Evolutionary conservation across 306 rosid species (phyloP), one percentile per base, ranked within the genome.

Genomic region (Trifolium fragiferum): DNA sequence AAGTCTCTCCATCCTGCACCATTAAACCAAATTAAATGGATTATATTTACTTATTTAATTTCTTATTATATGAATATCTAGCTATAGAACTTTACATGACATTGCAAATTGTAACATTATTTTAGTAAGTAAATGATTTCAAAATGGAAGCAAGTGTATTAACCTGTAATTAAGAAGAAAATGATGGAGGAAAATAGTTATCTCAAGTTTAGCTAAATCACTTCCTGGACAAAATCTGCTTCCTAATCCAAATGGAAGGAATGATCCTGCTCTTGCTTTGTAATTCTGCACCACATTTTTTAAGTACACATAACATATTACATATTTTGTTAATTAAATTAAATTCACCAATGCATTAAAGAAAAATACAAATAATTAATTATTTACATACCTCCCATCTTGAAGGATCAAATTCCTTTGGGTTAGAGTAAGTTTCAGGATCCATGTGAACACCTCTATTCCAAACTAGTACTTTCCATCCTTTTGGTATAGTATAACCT

Each of bases 381-480:
- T 63, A 38, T 60, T 16, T 5, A 75, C 82, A 43, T 84, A 84
- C 91, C 5, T 86, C 89, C 91, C 91, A 88, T 88, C 96, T 86
- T 1, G 88, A 80, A 18, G 91, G 93, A 75, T 90, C 75, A 14
- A 33, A 90, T 61, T 87, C 84, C 38, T 66, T 43, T 49, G 96
- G 93, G 10, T 87, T 84, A 6, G 6, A 18, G 25, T 86, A 88
- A 69, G 12, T 80, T 66, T 88, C 87, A 30, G 91, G 90, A 38
- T 88, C 90, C 90, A 90, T 85, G 72, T 88, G 96, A 81, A 88
- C 86, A 3, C 85, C 90, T 78, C 93, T 84, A 8, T 53, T 78
- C 96, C 96, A 90, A 40, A 88, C 83, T n/a, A 88, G 47, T 14
- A 90, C 80, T 76, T 86, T 90, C 96, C 96, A 90, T 14, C 90